Evolutionary conservation across 1,139 yeast species (phyloP).

Genomic region (Magnusiomyces fungicola): DNA sequence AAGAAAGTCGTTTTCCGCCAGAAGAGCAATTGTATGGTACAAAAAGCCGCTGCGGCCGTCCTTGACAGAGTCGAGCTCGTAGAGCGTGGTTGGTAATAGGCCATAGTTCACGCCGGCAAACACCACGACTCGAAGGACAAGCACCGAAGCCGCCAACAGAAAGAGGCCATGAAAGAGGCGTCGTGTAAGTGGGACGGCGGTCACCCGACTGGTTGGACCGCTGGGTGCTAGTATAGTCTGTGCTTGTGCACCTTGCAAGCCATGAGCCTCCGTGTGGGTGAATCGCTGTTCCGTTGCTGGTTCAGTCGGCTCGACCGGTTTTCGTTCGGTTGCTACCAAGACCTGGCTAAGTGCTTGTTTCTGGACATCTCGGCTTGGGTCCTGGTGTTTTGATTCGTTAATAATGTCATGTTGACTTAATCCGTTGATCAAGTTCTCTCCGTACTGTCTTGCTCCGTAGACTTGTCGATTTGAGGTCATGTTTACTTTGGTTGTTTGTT

Average conservation of each 20-base stretch:
- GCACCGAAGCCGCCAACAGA: constrained; percentile 6
- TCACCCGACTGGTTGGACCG: too few species aligned
- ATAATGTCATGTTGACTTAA: background rate
- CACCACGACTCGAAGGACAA: constrained; percentile 4
- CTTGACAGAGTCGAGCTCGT: background rate
- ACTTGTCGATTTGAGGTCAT: background rate
- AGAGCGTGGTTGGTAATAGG: too few species aligned
- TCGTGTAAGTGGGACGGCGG: constrained; percentile 2
- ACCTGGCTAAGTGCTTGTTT: background rate
- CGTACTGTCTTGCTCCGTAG: background rate
- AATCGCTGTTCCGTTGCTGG: background rate
- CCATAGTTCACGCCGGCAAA: constrained; percentile 7
- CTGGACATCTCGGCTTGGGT: background rate
- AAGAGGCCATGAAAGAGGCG: constrained; percentile 9
- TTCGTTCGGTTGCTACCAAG: background rate
- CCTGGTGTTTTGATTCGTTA: background rate
- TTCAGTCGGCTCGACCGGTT: background rate
- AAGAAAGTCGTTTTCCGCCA: background rate
- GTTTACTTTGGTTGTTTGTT: too few species aligned
- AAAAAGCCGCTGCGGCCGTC: background rate
- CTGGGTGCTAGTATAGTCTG: too few species aligned
- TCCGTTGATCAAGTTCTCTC: background rate
- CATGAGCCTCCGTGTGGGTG: background rate
- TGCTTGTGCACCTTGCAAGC: background rate
- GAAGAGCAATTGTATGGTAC: background rate